Evolutionary conservation across 352 stramenopile species (phyloP), one percentile per base, ranked within the genome.

Genomic region (Pythium aquatile): DNA sequence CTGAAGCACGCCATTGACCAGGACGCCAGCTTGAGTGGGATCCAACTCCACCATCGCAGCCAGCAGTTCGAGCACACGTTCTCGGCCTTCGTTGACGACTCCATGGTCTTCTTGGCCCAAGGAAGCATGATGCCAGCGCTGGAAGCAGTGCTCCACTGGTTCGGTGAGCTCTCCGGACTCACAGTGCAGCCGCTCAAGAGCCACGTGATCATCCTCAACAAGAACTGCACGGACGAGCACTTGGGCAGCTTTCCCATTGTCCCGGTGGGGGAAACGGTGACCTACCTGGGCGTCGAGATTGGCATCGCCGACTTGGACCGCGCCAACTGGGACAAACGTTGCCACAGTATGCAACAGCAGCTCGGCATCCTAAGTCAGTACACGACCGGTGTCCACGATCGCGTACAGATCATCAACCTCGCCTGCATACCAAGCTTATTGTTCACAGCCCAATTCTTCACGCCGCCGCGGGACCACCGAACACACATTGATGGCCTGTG

Each of bases 71-170:
- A 37, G 5, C 57, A 67, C 48, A 44, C 33, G 13, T 58, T 66
- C 1, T 66, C 65, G 14, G 65, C 58, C 0, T 73, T 75, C 53
- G 69, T 76, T 1, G 65, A 76, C 29, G 69, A 76, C 55, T 62
- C 65, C 0, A 47, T 52, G 1, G 53, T 68, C 1, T 73, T 58
- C 32, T n/a, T 75, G 2, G 10, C n/a, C 1, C 3, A 55, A 8
- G 26, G 48, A 0, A 29, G 14, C 20, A 53, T 65, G 51, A n/a
- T 72, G 3, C 5, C 14, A 5, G 9, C 1, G 1, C 2, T 66
- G 0, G 20, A 59, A 2, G 7, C 30, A 0, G 32, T 63, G 2
- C 48, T 73, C 1, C 2, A n/a, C 8, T 2, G 44, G 0, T 76
- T 73, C 30, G 40, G 2, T 1, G 40, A 9, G 0, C 1, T 70